Conservation (phyloP, 768 basidiomycete species). For the Suillus subaureus region DNA sequence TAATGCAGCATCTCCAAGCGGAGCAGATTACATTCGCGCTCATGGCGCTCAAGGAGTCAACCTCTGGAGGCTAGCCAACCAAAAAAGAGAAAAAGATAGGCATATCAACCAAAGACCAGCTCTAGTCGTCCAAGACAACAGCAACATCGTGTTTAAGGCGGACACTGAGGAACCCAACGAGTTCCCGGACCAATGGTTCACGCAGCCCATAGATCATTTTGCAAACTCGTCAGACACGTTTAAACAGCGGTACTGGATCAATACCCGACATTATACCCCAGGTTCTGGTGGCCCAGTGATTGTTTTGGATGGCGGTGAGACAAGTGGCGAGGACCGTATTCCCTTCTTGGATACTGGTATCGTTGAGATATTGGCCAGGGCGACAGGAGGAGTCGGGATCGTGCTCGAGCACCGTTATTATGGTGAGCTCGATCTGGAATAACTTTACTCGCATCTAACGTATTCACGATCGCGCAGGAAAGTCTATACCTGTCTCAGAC, state of each 20-base stretch:
- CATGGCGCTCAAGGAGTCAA: conserved; percentile 61
- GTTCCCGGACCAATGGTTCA: conserved; percentile 70
- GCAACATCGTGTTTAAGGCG: conserved; percentile 15
- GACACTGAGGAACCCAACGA: conserved; percentile 28
- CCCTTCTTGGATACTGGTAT: conserved; percentile 73
- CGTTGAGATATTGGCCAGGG: conserved; percentile 79
- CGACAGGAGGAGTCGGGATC: conserved; percentile 86
- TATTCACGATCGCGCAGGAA: conserved; percentile 42
- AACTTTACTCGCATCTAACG: not conserved
- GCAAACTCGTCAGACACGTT: conserved; percentile 62
- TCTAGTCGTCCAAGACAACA: conserved; percentile 26
- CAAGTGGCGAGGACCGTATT: conserved; percentile 70
- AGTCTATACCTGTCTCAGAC: conserved; percentile 74
- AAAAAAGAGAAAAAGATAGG: conserved; percentile 20
- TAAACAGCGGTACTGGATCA: conserved; percentile 92
- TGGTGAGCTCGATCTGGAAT: conserved; percentile 44
- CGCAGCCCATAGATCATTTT: conserved; percentile 88
- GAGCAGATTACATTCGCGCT: conserved; percentile 2
- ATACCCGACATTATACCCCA: conserved; percentile 74
- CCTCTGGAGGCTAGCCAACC: conserved; percentile 54
- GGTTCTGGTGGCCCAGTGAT: conserved; percentile 80
- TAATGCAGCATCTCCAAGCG: conserved; percentile 3
- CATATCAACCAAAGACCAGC: conserved; percentile 15
- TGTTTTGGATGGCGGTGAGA: conserved; percentile 93
- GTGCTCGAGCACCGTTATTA: conserved; percentile 95